Evolutionary conservation across 2,329 filamentous ascomycete species (phyloP).

Genomic region (Paecilomyces sp.): DNA sequence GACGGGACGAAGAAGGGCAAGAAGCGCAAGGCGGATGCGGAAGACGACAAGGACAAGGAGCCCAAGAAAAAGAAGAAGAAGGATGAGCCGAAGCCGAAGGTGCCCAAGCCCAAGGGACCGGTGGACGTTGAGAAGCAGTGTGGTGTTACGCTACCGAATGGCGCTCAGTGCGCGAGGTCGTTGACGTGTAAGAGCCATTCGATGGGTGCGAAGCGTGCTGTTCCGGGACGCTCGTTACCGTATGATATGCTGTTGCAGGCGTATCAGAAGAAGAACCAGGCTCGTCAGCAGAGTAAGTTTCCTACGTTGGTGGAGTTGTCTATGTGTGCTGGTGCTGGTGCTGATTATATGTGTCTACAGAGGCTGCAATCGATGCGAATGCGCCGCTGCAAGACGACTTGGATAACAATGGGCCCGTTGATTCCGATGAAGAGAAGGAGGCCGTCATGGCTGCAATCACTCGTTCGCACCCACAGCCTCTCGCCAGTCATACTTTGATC

Average conservation of each 20-base stretch:
- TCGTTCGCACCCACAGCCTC: conserved; percentile 69
- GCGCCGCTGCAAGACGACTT: conserved; percentile 82
- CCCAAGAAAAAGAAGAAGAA: conserved; percentile 93
- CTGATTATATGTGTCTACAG: conserved; percentile 44
- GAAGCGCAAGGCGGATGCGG: conserved; percentile 68
- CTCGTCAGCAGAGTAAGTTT: conserved; percentile 84
- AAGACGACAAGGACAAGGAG: conserved; percentile 64
- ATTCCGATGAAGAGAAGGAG: conserved; percentile 91
- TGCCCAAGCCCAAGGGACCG: conserved; percentile 79
- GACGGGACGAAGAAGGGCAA: conserved; percentile 59
- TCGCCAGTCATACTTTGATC: conserved; percentile 57
- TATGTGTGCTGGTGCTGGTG: neutral
- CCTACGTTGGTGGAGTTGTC: neutral
- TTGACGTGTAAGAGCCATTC: conserved; percentile 89
- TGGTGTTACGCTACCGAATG: conserved; percentile 78
- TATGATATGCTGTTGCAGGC: conserved; percentile 87
- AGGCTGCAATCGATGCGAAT: conserved; percentile 90
- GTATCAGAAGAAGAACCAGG: conserved; percentile 97
- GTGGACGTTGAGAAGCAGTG: conserved; percentile 94
- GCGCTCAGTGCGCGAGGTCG: conserved; percentile 77
- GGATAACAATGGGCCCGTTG: conserved; percentile 72
- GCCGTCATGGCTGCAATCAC: conserved; percentile 75
- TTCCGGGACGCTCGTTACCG: conserved; percentile 76
- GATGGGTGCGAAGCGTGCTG: conserved; percentile 90
- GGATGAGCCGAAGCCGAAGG: conserved; percentile 78